These are phyloP conservation scores for Aspergillus pseudonomiae DNA, from an alignment of 2,329 filamentous ascomycete species.

Conservation along the genomic window DNA sequence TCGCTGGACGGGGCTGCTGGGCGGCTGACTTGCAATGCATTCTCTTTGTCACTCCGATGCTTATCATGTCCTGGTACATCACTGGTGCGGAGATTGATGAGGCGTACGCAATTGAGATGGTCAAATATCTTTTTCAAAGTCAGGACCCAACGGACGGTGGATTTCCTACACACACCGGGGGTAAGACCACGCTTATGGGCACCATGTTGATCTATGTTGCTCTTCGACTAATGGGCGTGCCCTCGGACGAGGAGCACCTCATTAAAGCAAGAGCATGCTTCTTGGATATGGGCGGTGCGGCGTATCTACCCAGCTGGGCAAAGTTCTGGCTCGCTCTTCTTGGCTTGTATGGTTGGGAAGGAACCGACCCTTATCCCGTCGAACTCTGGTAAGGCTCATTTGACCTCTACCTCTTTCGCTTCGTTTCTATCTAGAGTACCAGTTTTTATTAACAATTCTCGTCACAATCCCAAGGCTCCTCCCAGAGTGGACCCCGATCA, in stretches of 20 bases:
- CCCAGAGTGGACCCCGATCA: conserved; percentile 1
- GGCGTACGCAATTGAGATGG: conserved; percentile 1
- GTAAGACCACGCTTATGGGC: not conserved
- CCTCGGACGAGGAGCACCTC: not conserved
- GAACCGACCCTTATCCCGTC: not conserved
- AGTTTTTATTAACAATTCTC: not conserved
- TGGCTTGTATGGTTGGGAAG: conserved; percentile 6
- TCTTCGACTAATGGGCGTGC: not conserved
- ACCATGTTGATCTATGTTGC: conserved; percentile 2
- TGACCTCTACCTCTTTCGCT: no score
- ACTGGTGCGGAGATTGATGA: conserved; percentile 4
- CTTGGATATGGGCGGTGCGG: not conserved
- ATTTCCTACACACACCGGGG: not conserved
- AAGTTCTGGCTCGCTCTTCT: conserved; percentile 7
- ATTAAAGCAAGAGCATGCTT: not conserved
- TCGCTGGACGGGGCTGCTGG: conserved; percentile 9
- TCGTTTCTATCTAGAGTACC: not conserved
- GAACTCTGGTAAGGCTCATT: not conserved
- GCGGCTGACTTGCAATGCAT: conserved; percentile 12
- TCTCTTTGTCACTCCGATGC: conserved; percentile 12
- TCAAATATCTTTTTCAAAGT: not conserved
- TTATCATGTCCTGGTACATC: conserved; percentile 13
- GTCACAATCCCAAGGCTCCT: not conserved
- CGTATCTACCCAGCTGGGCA: not conserved
- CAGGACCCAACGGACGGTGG: conserved; percentile 1